A percentile compares a stretch with the other conserved stretches of the same genome.
Conservation (phyloP, 2,329 filamentous ascomycete genomes). For the Paraphaeosphaeria minitans region DNA sequence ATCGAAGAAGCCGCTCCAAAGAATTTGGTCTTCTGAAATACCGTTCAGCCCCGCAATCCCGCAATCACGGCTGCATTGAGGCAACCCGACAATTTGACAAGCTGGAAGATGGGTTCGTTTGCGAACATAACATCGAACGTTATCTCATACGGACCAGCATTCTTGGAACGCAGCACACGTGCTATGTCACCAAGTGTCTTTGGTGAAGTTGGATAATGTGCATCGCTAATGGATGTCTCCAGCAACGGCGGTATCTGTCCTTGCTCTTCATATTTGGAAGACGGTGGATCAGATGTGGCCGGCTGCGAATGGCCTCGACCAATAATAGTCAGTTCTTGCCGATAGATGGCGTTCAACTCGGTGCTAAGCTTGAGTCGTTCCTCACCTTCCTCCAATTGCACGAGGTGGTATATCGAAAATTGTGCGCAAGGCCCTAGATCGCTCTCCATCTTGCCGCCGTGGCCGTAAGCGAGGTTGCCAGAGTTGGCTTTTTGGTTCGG, state of each 20-base stretch:
- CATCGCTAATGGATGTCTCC: background rate
- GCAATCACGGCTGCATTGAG: conserved; percentile 21
- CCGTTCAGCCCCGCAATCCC: conserved; percentile 19
- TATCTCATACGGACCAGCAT: conserved; percentile 58
- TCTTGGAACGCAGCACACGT: conserved; percentile 48
- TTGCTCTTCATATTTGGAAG: background rate
- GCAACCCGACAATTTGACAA: conserved; percentile 23
- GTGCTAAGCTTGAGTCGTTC: conserved; percentile 16
- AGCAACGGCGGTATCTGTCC: background rate
- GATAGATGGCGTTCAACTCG: conserved; percentile 17
- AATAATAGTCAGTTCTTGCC: conserved; percentile 15
- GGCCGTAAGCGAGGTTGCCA: conserved; percentile 57
- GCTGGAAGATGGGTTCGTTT: conserved; percentile 8
- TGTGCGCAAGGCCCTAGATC: conserved; percentile 48
- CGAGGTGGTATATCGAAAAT: conserved; percentile 53
- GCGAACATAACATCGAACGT: conserved; percentile 60
- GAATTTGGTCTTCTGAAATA: conserved; percentile 22
- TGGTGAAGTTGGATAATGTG: conserved; percentile 1
- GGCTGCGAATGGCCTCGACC: conserved; percentile 1
- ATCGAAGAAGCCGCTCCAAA: conserved; percentile 30
- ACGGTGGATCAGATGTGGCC: background rate
- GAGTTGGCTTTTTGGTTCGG: conserved; percentile 58
- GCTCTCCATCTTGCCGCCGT: conserved; percentile 47
- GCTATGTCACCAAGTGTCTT: conserved; percentile 25
- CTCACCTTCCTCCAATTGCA: conserved; percentile 46